Percentiles rank a stretch among this genome's conserved stretches.
These are phyloP conservation scores for Enterocytospora artemiae DNA, from an alignment of 371 early-diverging fungal species.

Conservation along the genomic window DNA sequence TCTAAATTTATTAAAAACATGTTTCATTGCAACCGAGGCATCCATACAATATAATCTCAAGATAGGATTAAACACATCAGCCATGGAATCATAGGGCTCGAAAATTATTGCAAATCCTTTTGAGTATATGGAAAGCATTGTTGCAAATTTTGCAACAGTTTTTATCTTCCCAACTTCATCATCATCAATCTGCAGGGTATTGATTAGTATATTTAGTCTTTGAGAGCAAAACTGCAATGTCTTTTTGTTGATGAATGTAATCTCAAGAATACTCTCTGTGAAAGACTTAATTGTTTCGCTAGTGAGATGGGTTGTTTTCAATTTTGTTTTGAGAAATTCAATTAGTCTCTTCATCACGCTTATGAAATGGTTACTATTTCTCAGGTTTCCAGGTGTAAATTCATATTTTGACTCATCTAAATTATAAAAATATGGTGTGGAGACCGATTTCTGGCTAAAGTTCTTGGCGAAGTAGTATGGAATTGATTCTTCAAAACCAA, in stretches of 20 bases:
- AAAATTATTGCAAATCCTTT: constrained; percentile 87
- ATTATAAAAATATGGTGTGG: constrained; percentile 14
- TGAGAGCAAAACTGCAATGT: constrained; percentile 61
- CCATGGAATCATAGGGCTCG: constrained; percentile 88
- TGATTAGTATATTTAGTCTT: constrained; percentile 71
- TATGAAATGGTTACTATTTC: constrained; percentile 90
- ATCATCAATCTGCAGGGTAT: constrained; percentile 77
- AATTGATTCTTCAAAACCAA: constrained; percentile 14
- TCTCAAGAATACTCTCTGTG: constrained; percentile 74
- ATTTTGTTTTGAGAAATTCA: constrained; percentile 92
- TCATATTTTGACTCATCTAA: constrained; percentile 59
- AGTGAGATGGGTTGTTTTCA: constrained; percentile 88
- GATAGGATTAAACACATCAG: constrained; percentile 70
- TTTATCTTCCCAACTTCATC: constrained; percentile 72
- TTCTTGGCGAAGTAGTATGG: constrained; percentile 11
- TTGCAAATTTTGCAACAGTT: constrained; percentile 80
- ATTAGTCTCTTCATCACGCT: constrained; percentile 83
- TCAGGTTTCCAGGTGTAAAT: constrained; percentile 90
- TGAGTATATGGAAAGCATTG: constrained; percentile 81
- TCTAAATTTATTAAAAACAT: constrained; percentile 82
- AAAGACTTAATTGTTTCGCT: constrained; percentile 85
- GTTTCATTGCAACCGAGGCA: constrained; percentile 85
- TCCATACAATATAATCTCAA: constrained; percentile 71
- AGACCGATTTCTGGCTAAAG: not conserved
- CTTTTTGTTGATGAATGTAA: constrained; percentile 50